Evolutionary conservation across 2,329 filamentous ascomycete species (phyloP).

Genomic region (Trichoderma breve): DNA sequence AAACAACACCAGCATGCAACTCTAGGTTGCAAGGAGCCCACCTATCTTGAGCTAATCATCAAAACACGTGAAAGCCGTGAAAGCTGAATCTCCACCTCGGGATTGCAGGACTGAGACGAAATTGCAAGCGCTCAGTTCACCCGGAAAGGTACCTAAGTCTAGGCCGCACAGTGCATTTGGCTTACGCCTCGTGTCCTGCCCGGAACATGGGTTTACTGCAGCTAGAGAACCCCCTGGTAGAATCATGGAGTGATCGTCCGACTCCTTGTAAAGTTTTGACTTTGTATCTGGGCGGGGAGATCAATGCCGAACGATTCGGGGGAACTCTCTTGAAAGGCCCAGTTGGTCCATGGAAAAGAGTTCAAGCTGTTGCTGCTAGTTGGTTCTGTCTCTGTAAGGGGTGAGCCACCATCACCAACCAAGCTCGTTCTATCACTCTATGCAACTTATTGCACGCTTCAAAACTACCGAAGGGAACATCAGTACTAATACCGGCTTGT

Average conservation of each 20-base stretch:
- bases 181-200: background rate
- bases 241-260: background rate
- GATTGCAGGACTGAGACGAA: background rate
- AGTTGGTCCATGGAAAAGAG: background rate
- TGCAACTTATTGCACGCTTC: background rate
- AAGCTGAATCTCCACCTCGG: background rate
- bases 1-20: background rate
- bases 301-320: background rate
- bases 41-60: background rate
- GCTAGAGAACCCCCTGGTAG: background rate
- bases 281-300: background rate
- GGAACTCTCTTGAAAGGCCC: background rate
- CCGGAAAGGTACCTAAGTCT: background rate
- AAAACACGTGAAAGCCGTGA: background rate
- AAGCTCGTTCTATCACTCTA: background rate
- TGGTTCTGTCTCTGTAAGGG: background rate
- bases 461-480: background rate
- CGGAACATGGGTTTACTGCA: background rate
- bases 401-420: too few species aligned
- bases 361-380: background rate
- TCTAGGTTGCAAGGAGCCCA: background rate
- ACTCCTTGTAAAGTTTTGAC: background rate
- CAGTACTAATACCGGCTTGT: background rate
- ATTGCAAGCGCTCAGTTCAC: background rate
- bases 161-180: background rate